phyloP scores from a whole-genome alignment of 768 basidiomycete genomes.

The Naematelia encephala region DNA sequence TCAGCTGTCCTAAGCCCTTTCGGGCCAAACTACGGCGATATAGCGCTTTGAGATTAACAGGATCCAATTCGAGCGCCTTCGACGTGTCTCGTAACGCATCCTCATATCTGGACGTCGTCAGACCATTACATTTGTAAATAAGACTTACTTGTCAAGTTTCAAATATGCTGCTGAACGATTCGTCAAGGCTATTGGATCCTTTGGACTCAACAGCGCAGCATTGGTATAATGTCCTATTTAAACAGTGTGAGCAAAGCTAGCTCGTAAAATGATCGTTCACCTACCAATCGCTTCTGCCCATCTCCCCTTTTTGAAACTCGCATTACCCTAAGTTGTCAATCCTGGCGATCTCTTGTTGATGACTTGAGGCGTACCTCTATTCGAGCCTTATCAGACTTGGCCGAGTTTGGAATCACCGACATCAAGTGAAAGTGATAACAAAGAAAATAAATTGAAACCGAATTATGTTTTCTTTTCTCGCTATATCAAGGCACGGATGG shows the following conservation, averaged over 20 bases:
- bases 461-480: background rate
- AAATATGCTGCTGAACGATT: constrained; percentile 91
- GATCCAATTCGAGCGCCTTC: constrained; percentile 59
- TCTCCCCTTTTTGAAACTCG: constrained; percentile 75
- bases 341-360: too few relatives aligned
- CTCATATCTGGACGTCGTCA: constrained; percentile 58
- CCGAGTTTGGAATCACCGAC: background rate
- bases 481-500: too few relatives aligned
- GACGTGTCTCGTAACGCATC: constrained; percentile 81
- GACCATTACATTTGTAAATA: constrained; percentile 2
- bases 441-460: background rate
- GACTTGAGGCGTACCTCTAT: constrained; percentile 20
- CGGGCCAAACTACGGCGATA: constrained; percentile 76
- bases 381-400: constrained; percentile 17
- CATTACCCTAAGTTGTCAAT: constrained; percentile 83
- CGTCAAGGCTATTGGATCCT: constrained; percentile 72
- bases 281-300: constrained; percentile 68
- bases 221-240: constrained; percentile 84
- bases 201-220: constrained; percentile 68
- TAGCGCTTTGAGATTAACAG: constrained; percentile 70
- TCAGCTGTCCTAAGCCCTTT: constrained; percentile 57
- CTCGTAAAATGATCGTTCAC: background rate
- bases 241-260: constrained; percentile 46
- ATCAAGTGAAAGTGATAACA: background rate
- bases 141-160: constrained; percentile 87